Conservation (phyloP, 805 yeast genomes). For the Ogataea sp. region DNA sequence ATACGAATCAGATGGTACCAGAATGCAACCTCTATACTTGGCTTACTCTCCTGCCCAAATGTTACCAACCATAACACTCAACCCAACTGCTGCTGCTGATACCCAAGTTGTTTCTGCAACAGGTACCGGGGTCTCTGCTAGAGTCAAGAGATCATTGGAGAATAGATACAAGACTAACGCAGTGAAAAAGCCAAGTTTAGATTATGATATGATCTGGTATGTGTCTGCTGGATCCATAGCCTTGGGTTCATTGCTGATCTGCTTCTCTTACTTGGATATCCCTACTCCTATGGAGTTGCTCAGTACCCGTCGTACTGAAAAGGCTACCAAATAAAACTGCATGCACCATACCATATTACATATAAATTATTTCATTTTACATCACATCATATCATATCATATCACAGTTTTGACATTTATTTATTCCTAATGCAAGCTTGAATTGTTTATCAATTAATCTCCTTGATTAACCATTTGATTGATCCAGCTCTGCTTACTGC, state of each 20-base stretch:
- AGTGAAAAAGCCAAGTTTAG: constrained; percentile 28
- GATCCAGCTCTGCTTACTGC: too few relatives aligned
- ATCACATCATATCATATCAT: too few relatives aligned
- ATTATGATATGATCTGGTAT: constrained; percentile 52
- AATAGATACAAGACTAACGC: constrained; percentile 78
- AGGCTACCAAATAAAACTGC: neutral
- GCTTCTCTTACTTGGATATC: constrained; percentile 1
- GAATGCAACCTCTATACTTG: constrained; percentile 79
- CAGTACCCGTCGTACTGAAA: too few relatives aligned
- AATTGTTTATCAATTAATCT: too few relatives aligned
- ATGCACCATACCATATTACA: too few relatives aligned
- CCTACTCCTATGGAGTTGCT: neutral
- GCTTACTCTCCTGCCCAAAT: constrained; percentile 93
- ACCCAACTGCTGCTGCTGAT: constrained; percentile 52
- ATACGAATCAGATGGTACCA: constrained; percentile 70
- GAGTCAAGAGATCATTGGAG: constrained; percentile 67
- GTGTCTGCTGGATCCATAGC: constrained; percentile 33
- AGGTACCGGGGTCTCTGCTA: constrained; percentile 22
- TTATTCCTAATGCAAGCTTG: too few relatives aligned
- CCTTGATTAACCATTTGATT: too few relatives aligned
- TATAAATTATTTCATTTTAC: too few relatives aligned
- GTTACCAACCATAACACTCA: constrained; percentile 89
- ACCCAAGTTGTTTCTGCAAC: constrained; percentile 19
- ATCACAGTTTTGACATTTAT: too few relatives aligned
- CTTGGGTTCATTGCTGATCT: constrained; percentile 22